Percentiles rank a stretch among this genome's conserved stretches.
Conservation (phyloP, 2,329 filamentous ascomycete species). For the Ophiosphaerella narmari region DNA sequence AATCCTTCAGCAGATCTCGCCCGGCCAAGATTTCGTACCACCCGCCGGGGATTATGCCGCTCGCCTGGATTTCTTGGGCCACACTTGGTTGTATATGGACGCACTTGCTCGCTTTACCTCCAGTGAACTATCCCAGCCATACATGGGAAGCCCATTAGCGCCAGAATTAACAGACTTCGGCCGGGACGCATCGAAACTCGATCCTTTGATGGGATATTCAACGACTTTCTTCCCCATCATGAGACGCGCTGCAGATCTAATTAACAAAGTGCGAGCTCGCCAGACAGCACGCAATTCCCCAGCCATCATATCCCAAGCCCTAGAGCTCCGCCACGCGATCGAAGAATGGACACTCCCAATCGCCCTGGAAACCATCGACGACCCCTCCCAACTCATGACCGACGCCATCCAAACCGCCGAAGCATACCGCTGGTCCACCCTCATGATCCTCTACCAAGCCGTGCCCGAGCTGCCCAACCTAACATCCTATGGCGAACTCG, state of each 20-base stretch:
- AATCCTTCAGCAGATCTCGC: slow-evolving; percentile 63
- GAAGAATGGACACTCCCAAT: slow-evolving; percentile 63
- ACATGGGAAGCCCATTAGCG: slow-evolving; percentile 49
- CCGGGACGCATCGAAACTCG: slow-evolving; percentile 47
- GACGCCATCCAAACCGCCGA: slow-evolving; percentile 69
- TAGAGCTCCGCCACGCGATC: slow-evolving; percentile 64
- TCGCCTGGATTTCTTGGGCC: slow-evolving; percentile 67
- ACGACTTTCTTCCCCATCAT: slow-evolving; percentile 69
- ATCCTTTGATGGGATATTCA: slow-evolving; percentile 71
- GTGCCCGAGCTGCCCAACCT: slow-evolving; percentile 69
- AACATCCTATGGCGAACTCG: slow-evolving; percentile 58
- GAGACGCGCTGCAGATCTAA: slow-evolving; percentile 65
- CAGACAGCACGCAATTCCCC: slow-evolving; percentile 58
- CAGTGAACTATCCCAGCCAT: slow-evolving; percentile 58
- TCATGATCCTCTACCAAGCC: slow-evolving; percentile 68
- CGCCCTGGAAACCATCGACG: slow-evolving; percentile 62
- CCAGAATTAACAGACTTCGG: slow-evolving; percentile 8
- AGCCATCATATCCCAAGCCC: slow-evolving; percentile 63
- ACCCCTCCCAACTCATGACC: slow-evolving; percentile 63
- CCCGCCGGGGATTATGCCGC: slow-evolving; percentile 40
- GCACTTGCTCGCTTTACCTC: slow-evolving; percentile 71
- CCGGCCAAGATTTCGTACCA: slow-evolving; percentile 46
- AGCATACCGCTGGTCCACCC: slow-evolving; percentile 67
- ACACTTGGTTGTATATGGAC: slow-evolving; percentile 73
- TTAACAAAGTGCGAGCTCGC: slow-evolving; percentile 61